A percentile compares a stretch with the other conserved stretches of the same genome.
Conservation (phyloP, 192 early-diverging fungal genomes). For the Coemansia sp. region DNA sequence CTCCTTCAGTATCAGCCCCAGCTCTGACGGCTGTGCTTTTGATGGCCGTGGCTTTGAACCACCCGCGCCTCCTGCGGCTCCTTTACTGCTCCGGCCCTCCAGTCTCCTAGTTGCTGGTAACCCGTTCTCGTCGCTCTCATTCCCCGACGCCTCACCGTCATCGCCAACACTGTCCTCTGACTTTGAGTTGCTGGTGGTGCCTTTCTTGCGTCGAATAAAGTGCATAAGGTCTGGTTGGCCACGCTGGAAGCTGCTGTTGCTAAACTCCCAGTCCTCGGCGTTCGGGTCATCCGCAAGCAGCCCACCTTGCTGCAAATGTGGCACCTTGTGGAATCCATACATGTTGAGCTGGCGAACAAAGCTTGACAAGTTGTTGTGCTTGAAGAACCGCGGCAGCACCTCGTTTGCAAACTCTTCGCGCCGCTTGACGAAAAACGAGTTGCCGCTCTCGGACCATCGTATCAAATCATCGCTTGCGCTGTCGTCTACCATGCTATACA, state of each 20-base stretch:
- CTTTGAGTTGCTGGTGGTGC: slow-evolving; percentile 37
- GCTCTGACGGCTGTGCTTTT: slow-evolving; percentile 22
- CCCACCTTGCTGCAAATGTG: slow-evolving; percentile 89
- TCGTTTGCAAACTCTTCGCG: slow-evolving; percentile 80
- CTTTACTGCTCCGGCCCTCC: background rate
- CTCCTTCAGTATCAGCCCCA: slow-evolving; percentile 62
- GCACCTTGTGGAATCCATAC: slow-evolving; percentile 98
- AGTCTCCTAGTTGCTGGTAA: background rate
- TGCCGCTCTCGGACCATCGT: slow-evolving; percentile 84
- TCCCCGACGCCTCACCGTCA: slow-evolving; percentile 13
- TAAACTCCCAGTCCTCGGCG: slow-evolving; percentile 90
- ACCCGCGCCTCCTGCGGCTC: background rate
- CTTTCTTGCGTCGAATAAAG: slow-evolving; percentile 85
- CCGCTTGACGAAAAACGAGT: slow-evolving; percentile 76
- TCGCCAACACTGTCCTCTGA: slow-evolving; percentile 27
- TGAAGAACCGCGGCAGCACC: slow-evolving; percentile 83
- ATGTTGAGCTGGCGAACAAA: slow-evolving; percentile 93
- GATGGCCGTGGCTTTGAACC: slow-evolving; percentile 18
- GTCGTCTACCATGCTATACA: slow-evolving; percentile 95
- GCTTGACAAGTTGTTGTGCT: slow-evolving; percentile 87
- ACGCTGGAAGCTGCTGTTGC: slow-evolving; percentile 85
- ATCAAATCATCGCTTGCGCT: slow-evolving; percentile 80
- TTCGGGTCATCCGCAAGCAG: slow-evolving; percentile 66
- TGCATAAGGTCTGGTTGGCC: slow-evolving; percentile 86
- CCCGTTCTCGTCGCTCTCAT: background rate